Evolutionary conservation across 1,139 yeast species (phyloP).

Genomic region (Suhomyces maxii): DNA sequence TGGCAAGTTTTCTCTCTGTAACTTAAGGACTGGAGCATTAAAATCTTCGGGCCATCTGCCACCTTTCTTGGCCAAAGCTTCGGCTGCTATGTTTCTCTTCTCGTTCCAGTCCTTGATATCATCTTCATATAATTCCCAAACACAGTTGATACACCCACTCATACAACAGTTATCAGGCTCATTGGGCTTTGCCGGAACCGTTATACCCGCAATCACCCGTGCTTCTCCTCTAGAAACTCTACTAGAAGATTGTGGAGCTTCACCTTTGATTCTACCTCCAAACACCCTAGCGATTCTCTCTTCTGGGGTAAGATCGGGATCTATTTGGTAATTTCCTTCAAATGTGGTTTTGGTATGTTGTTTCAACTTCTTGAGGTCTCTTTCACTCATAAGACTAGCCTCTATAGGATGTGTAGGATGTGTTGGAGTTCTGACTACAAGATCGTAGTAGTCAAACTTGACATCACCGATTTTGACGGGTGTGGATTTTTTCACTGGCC

Average conservation of each 20-base stretch:
- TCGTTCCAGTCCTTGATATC: slow-evolving; percentile 81
- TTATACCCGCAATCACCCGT: slow-evolving; percentile 62
- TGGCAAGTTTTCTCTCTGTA: slow-evolving; percentile 38
- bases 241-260: slow-evolving; percentile 51
- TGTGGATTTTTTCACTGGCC: slow-evolving; percentile 1
- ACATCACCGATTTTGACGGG: slow-evolving; percentile 6
- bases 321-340: slow-evolving; percentile 48
- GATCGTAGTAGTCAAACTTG: slow-evolving; percentile 38
- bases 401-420: slow-evolving; percentile 37
- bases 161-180: slow-evolving; percentile 97
- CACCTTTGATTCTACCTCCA: slow-evolving; percentile 62
- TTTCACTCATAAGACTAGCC: slow-evolving; percentile 26
- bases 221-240: slow-evolving; percentile 46
- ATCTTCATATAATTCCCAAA: slow-evolving; percentile 90
- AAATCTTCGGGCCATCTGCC: slow-evolving; percentile 81
- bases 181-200: slow-evolving; percentile 75
- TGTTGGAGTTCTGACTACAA: slow-evolving; percentile 35
- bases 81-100: slow-evolving; percentile 61
- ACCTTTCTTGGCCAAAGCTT: slow-evolving; percentile 45
- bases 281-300: slow-evolving; percentile 53
- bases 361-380: slow-evolving; percentile 22
- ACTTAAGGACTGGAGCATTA: slow-evolving; percentile 59
- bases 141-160: slow-evolving; percentile 97
- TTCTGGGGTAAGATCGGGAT: slow-evolving; percentile 39
- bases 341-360: slow-evolving; percentile 29